A percentile compares a stretch with the other conserved stretches of the same genome.
These are phyloP conservation scores for Silene uniflora DNA, from an alignment of 148 eudicot species.

Conservation along the genomic window DNA sequence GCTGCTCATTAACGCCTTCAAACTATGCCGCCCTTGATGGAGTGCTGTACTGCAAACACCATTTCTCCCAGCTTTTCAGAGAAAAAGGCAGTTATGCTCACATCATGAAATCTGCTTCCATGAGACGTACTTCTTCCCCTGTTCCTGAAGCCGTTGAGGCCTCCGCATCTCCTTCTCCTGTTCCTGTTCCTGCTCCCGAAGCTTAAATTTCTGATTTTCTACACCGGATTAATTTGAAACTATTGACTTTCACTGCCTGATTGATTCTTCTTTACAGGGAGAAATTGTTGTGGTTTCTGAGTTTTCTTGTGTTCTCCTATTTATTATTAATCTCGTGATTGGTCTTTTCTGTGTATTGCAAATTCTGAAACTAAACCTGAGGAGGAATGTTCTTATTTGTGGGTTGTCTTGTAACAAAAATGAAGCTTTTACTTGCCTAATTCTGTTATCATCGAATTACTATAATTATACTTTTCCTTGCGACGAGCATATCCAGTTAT, in stretches of 20 bases:
- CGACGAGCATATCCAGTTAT: no score
- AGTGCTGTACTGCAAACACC: conserved; percentile 76
- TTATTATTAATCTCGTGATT: not conserved
- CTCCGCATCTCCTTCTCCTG: conserved; percentile 32
- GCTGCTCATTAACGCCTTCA: conserved; percentile 79
- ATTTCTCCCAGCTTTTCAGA: conserved; percentile 92
- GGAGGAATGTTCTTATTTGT: conserved; percentile 6
- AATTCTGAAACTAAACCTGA: not conserved
- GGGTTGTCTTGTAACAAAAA: conserved; percentile 4
- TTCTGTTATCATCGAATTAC: not conserved
- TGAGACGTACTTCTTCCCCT: conserved; percentile 49
- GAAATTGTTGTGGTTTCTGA: not conserved
- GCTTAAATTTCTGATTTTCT: conserved; percentile 12
- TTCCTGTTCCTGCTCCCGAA: conserved; percentile 26
- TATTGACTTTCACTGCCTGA: conserved; percentile 8
- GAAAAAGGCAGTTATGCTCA: conserved; percentile 96
- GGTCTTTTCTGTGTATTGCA: not conserved
- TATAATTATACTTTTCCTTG: no score
- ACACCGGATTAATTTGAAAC: conserved; percentile 14
- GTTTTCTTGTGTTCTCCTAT: conserved; percentile 12
- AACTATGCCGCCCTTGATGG: conserved; percentile 92
- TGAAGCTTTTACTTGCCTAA: not conserved
- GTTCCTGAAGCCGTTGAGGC: conserved; percentile 41
- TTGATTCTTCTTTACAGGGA: conserved; percentile 12
- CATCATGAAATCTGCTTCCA: conserved; percentile 63